Evolutionary conservation across 257 asterid species (phyloP).

Genomic region (Solanum commersonii): DNA sequence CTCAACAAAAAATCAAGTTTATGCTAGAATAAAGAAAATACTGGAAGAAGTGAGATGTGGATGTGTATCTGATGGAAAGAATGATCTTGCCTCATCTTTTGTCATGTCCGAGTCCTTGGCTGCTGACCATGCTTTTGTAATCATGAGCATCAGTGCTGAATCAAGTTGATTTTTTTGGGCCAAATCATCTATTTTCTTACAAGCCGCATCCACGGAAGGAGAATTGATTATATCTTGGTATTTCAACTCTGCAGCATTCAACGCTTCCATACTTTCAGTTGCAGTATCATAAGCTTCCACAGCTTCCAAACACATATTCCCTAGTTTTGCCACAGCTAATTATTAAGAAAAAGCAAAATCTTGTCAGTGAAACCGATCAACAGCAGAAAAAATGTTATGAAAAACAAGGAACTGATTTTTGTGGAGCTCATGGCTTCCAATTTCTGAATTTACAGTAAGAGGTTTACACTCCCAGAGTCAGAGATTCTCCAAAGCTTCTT

Average conservation of each 20-base stretch:
- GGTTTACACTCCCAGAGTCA: background rate
- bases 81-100: conserved; percentile 60
- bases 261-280: conserved; percentile 62
- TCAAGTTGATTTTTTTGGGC: conserved; percentile 84
- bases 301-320: conserved; percentile 68
- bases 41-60: background rate
- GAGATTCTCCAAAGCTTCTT: background rate
- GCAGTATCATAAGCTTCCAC: conserved; percentile 74
- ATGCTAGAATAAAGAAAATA: background rate
- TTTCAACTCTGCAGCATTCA: conserved; percentile 77
- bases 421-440: background rate
- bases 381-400: background rate
- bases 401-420: background rate
- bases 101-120: conserved; percentile 84
- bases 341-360: conserved; percentile 10
- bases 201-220: conserved; percentile 81
- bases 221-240: conserved; percentile 81
- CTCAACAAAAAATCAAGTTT: background rate
- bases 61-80: background rate
- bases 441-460: background rate
- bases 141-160: conserved; percentile 78
- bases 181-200: conserved; percentile 78
- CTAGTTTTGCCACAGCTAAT: conserved; percentile 67
- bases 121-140: conserved; percentile 94
- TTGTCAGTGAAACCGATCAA: background rate